Conservation (phyloP, 208 protist species). For the Leishmania lainsoni region DNA sequence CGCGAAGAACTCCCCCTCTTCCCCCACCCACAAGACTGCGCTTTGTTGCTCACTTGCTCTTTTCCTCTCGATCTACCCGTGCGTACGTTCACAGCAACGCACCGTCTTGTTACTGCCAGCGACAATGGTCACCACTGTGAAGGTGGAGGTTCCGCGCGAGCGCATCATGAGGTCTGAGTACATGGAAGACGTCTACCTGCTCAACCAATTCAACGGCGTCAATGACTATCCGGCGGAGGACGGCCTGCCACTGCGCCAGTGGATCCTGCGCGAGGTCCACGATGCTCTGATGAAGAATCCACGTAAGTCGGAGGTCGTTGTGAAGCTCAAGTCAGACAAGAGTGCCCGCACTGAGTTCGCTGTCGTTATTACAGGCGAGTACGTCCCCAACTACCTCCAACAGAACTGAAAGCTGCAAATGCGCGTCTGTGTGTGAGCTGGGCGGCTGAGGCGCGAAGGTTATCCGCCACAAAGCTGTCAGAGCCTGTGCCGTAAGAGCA, state of each 20-base stretch:
- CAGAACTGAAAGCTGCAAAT: not conserved
- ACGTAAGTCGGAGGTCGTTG: conserved; percentile 42
- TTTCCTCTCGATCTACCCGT: not conserved
- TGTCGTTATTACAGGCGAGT: conserved; percentile 36
- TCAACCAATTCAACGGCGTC: conserved; percentile 70
- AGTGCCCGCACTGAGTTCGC: conserved; percentile 47
- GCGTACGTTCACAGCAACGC: not conserved
- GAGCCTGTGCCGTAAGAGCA: not conserved
- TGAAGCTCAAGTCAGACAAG: conserved; percentile 66
- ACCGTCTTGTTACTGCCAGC: not conserved
- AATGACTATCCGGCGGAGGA: conserved; percentile 77
- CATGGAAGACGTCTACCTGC: conserved; percentile 55
- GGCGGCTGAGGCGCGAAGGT: not conserved
- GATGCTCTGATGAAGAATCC: conserved; percentile 53
- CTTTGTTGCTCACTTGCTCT: too few relatives aligned
- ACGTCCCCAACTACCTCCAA: conserved; percentile 16
- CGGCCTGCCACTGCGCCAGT: conserved; percentile 75
- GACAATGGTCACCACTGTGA: conserved; percentile 35
- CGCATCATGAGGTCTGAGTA: conserved; percentile 51
- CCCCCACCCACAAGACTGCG: too few relatives aligned
- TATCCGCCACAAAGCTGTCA: not conserved
- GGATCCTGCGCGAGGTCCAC: conserved; percentile 64
- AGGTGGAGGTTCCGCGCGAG: conserved; percentile 56
- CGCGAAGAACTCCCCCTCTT: too few relatives aligned
- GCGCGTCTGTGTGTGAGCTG: not conserved